Conservation (phyloP, 805 yeast genomes). For the Candida khao-thaluensis region DNA sequence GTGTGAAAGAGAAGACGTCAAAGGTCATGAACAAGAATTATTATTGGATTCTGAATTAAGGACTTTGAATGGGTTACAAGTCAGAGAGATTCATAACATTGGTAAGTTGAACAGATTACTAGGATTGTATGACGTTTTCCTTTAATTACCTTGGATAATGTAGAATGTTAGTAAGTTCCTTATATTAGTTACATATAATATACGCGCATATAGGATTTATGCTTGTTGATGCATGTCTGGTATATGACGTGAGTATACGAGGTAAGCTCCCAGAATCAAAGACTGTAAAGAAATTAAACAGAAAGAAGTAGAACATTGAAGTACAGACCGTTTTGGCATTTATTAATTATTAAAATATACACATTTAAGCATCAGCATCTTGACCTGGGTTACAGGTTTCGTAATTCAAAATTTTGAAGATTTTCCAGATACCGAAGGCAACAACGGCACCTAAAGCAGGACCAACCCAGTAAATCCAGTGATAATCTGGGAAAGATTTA, state of each 20-base stretch:
- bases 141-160: too few species aligned
- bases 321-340: too few species aligned
- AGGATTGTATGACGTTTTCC: constrained; percentile 34
- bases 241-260: too few species aligned
- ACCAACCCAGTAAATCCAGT: constrained; percentile 94
- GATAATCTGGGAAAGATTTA: constrained; percentile 71
- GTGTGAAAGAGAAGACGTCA: constrained; percentile 86
- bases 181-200: too few species aligned
- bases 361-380: constrained; percentile 48
- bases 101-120: constrained; percentile 60
- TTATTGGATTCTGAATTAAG: constrained; percentile 72
- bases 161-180: too few species aligned
- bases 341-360: constrained; percentile 4
- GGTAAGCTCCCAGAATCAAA: too few species aligned
- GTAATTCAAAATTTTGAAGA: constrained; percentile 64
- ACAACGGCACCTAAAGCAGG: constrained; percentile 71
- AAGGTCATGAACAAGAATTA: constrained; percentile 73
- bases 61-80: constrained; percentile 62
- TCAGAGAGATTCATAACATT: constrained; percentile 52
- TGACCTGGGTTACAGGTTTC: constrained; percentile 63
- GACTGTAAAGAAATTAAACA: too few species aligned
- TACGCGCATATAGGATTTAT: too few species aligned
- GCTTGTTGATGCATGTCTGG: too few species aligned
- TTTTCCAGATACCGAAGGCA: constrained; percentile 66
- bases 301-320: too few species aligned